phyloP scores from a whole-genome alignment of 768 basidiomycete genomes.

The Amyloporia xantha region DNA sequence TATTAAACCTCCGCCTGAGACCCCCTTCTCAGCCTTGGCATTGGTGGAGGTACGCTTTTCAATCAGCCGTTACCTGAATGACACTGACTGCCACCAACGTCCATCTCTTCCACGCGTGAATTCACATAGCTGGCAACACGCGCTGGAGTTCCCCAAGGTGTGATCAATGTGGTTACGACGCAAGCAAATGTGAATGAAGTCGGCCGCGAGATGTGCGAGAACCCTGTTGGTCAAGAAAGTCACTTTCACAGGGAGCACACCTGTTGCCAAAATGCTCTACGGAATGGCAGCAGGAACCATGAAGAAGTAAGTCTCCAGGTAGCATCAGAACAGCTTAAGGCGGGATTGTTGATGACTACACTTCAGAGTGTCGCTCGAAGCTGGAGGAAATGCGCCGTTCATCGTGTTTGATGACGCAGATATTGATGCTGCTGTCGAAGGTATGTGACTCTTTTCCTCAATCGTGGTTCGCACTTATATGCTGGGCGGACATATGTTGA shows the following conservation, averaged over 20 bases:
- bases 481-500: not conserved
- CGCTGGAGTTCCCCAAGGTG: slow-evolving; percentile 93
- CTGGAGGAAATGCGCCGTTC: slow-evolving; percentile 93
- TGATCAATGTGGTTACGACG: slow-evolving; percentile 91
- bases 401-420: slow-evolving; percentile 97
- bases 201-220: slow-evolving; percentile 92
- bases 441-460: slow-evolving; percentile 41
- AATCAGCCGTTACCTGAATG: too few species aligned
- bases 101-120: too few species aligned
- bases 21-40: slow-evolving; percentile 89
- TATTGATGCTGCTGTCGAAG: slow-evolving; percentile 85
- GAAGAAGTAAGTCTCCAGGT: slow-evolving; percentile 56
- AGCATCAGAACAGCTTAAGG: not conserved
- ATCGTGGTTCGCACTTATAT: not conserved
- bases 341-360: not conserved
- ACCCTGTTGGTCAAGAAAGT: slow-evolving; percentile 80
- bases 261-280: slow-evolving; percentile 72
- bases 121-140: slow-evolving; percentile 77
- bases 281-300: slow-evolving; percentile 67
- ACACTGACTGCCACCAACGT: too few species aligned
- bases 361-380: slow-evolving; percentile 72
- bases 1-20: slow-evolving; percentile 92
- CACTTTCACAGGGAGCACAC: slow-evolving; percentile 85
- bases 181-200: slow-evolving; percentile 80
- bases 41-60: slow-evolving; percentile 79